phyloP scores from a whole-genome alignment of 208 protist species.

The Herpetomonas samuelpessoai region DNA sequence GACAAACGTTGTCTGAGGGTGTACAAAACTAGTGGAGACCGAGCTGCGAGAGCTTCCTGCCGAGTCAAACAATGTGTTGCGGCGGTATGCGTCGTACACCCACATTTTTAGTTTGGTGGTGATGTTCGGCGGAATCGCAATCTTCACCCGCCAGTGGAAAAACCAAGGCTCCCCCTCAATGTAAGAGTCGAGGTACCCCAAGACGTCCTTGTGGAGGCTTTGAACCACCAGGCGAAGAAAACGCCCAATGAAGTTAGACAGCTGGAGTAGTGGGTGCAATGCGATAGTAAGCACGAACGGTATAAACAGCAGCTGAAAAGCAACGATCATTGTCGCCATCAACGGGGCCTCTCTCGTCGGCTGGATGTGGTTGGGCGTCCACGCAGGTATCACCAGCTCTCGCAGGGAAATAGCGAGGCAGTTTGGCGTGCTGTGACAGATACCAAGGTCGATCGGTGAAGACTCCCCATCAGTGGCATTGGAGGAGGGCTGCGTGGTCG shows the following conservation, averaged over 20 bases:
- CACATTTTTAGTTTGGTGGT: conserved; percentile 46
- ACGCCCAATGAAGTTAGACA: conserved; percentile 71
- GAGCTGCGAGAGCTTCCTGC: conserved; percentile 1
- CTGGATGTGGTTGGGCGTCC: conserved; percentile 47
- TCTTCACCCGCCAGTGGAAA: conserved; percentile 46
- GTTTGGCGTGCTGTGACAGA: conserved; percentile 31
- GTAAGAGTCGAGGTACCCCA: conserved; percentile 72
- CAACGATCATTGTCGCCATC: conserved; percentile 46
- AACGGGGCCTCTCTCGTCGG: conserved; percentile 32
- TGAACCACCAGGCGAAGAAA: conserved; percentile 74
- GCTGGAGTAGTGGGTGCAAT: conserved; percentile 60
- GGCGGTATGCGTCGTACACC: conserved; percentile 31
- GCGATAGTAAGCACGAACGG: conserved; percentile 50
- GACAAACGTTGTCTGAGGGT: conserved; percentile 27
- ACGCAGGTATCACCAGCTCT: conserved; percentile 60
- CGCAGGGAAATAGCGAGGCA: conserved; percentile 58
- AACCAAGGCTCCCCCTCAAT: conserved; percentile 70
- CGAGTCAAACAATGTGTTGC: conserved; percentile 9
- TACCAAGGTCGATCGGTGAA: too few species aligned
- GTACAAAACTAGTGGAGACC: conserved; percentile 18
- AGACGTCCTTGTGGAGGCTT: conserved; percentile 65
- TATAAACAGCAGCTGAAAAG: conserved; percentile 61
- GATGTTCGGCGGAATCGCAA: conserved; percentile 31
- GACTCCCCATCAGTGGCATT: not conserved
- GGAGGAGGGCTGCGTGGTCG: not conserved